phyloP scores from a whole-genome alignment of 1,139 yeast species.

The Lodderomyces beijingensis region DNA sequence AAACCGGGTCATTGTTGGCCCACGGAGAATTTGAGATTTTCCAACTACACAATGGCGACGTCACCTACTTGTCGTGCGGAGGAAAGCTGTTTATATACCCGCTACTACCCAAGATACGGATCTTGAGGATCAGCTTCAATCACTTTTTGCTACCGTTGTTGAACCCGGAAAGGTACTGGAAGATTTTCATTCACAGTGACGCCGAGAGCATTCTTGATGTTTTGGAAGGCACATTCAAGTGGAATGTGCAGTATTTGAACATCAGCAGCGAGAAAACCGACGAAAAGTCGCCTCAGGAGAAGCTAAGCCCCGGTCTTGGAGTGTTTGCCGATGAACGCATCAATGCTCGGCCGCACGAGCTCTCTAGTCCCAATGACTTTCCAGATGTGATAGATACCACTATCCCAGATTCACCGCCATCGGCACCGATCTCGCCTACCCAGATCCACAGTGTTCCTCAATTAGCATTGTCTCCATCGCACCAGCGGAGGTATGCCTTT shows the following conservation, averaged over 20 bases:
- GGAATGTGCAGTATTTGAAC: conserved; percentile 45
- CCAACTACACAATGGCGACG: conserved; percentile 59
- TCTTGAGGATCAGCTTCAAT: conserved; percentile 48
- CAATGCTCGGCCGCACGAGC: conserved; percentile 4
- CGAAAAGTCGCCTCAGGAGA: neutral
- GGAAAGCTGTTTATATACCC: conserved; percentile 59
- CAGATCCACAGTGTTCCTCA: conserved; percentile 10
- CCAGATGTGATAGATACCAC: conserved; percentile 10
- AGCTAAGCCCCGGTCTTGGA: too few species aligned
- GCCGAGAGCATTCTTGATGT: conserved; percentile 26
- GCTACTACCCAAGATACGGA: conserved; percentile 54
- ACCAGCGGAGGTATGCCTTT: conserved; percentile 6
- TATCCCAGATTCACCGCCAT: conserved; percentile 46
- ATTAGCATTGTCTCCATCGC: conserved; percentile 7
- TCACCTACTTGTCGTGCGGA: conserved; percentile 53
- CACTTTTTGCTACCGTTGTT: conserved; percentile 63
- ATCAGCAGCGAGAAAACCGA: conserved; percentile 18
- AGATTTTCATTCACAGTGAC: conserved; percentile 44
- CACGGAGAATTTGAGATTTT: conserved; percentile 64
- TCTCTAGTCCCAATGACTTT: neutral
- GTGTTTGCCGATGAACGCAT: neutral
- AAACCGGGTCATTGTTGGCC: conserved; percentile 47
- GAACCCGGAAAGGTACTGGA: conserved; percentile 73
- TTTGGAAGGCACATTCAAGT: conserved; percentile 36
- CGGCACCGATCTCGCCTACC: conserved; percentile 41